These are phyloP conservation scores for Ceratonia siliqua DNA, from an alignment of 306 rosid genomes.

Conservation along the genomic window DNA sequence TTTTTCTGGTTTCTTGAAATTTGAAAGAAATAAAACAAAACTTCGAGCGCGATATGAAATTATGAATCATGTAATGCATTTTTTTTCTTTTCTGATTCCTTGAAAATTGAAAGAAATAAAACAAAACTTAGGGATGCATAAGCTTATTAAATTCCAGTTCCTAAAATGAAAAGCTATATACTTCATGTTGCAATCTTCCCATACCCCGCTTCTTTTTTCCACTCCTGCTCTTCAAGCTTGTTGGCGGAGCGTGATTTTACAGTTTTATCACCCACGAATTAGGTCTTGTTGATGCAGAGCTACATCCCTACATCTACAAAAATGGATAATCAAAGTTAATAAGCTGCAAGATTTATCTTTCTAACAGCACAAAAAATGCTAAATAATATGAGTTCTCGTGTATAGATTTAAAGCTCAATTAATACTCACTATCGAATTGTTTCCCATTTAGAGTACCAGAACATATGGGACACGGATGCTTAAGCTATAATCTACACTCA, in stretches of 20 bases:
- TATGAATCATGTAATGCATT: too few species aligned
- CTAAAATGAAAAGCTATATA: neutral
- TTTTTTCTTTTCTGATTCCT: too few species aligned
- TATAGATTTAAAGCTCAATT: too few species aligned
- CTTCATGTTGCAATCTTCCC: neutral
- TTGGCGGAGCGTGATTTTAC: neutral
- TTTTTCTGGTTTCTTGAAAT: neutral
- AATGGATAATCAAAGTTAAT: neutral
- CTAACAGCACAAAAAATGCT: neutral
- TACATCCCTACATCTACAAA: neutral
- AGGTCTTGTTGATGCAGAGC: neutral
- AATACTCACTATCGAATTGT: neutral
- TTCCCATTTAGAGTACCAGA: neutral
- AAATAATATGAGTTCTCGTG: constrained; percentile 10
- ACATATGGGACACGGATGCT: neutral
- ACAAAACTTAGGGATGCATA: neutral
- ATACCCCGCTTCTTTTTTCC: neutral
- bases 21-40: neutral
- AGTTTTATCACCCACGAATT: neutral
- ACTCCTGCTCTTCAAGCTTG: neutral
- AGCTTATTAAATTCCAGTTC: neutral
- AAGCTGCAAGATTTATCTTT: neutral
- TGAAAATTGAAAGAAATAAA: neutral
- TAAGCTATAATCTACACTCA: neutral
- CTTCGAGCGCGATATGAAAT: too few species aligned